These are phyloP conservation scores for Tilletia walkeri DNA, from an alignment of 1,284 basidiomycete species.

Conservation along the genomic window DNA sequence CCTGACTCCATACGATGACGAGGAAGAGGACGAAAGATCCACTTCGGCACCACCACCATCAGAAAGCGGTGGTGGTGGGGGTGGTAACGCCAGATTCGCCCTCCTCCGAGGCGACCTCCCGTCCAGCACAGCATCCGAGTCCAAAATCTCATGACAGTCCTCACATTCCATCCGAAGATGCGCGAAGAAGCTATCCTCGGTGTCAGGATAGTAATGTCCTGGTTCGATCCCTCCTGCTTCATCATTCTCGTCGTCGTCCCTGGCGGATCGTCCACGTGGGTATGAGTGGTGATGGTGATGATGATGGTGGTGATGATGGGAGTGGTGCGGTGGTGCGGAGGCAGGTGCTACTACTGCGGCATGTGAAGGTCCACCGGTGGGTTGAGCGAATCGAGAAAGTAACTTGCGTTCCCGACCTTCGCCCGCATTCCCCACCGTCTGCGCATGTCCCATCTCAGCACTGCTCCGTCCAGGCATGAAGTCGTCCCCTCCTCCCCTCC, in stretches of 20 bases:
- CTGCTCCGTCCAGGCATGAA: too few species aligned
- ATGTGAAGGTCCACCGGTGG: too few species aligned
- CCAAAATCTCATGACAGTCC: slow-evolving; percentile 41
- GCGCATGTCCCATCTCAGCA: too few species aligned
- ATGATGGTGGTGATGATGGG: background rate
- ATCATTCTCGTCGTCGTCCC: background rate
- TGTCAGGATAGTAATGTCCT: background rate
- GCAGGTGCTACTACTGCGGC: background rate
- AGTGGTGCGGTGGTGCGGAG: background rate
- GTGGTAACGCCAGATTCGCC: slow-evolving; percentile 20
- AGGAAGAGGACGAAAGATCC: too few species aligned
- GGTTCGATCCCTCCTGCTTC: too few species aligned
- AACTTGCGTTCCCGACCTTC: too few species aligned
- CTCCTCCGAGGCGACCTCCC: slow-evolving; percentile 20
- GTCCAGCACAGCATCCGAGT: slow-evolving; percentile 31
- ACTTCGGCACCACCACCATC: background rate
- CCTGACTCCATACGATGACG: too few species aligned
- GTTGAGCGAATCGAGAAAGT: too few species aligned
- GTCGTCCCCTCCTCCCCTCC: too few species aligned
- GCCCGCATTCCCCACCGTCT: too few species aligned
- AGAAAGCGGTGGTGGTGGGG: background rate
- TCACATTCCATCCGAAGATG: slow-evolving; percentile 43
- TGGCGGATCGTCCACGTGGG: background rate
- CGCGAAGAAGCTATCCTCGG: slow-evolving; percentile 41
- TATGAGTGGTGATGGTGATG: background rate